These are phyloP conservation scores for Fusarium proliferatum DNA, from an alignment of 2,329 filamentous ascomycete genomes.

Conservation along the genomic window DNA sequence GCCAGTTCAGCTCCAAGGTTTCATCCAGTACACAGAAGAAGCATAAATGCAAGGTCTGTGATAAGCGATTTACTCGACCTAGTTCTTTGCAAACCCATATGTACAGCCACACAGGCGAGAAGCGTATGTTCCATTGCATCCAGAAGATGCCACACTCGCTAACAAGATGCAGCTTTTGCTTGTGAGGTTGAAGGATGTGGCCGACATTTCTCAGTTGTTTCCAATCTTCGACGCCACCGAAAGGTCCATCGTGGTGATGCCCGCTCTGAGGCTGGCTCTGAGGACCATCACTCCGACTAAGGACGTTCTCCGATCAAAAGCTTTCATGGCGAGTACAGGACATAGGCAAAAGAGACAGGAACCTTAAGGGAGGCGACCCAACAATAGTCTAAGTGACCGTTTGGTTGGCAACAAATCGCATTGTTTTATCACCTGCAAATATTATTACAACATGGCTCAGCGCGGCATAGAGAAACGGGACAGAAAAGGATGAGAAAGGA, in stretches of 20 bases:
- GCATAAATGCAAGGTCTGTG: conserved; percentile 99
- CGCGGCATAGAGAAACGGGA: conserved; percentile 46
- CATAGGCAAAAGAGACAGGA: conserved; percentile 1
- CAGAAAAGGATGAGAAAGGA: conserved; percentile 40
- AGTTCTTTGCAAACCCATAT: conserved; percentile 97
- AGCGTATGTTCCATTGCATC: conserved; percentile 74
- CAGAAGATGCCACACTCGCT: neutral
- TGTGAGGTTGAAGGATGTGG: conserved; percentile 96
- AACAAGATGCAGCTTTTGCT: conserved; percentile 75
- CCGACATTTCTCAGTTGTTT: conserved; percentile 96
- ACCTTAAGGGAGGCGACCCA: conserved; percentile 8
- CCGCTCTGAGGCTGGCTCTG: conserved; percentile 71
- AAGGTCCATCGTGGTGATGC: conserved; percentile 88
- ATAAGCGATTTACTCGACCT: conserved; percentile 95
- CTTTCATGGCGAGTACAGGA: conserved; percentile 14
- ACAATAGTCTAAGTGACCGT: conserved; percentile 14
- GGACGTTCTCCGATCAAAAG: conserved; percentile 10
- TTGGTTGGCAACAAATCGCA: conserved; percentile 29
- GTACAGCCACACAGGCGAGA: conserved; percentile 98
- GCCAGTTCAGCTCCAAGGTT: conserved; percentile 96
- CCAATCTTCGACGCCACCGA: conserved; percentile 91
- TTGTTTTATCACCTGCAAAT: conserved; percentile 40
- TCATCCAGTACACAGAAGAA: conserved; percentile 98
- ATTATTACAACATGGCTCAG: conserved; percentile 42
- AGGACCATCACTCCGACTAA: conserved; percentile 71